Evolutionary conservation across 2,329 filamentous ascomycete species (phyloP).

Genomic region (Teratosphaeriaceae sp.): DNA sequence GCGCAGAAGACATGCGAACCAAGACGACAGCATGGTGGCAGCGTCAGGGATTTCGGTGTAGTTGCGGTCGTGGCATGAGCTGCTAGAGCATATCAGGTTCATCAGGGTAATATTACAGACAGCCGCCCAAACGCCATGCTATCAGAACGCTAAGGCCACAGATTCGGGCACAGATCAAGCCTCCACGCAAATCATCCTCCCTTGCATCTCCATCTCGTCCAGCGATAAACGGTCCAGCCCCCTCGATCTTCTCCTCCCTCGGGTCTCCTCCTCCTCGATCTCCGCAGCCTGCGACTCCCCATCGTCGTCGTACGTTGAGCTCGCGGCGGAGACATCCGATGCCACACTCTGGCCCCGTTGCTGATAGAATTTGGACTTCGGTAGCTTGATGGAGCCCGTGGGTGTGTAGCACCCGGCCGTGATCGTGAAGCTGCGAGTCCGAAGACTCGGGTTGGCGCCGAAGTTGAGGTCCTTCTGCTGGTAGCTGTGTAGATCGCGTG

Average conservation of each 20-base stretch:
- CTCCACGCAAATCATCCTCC: background rate
- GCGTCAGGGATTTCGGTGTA: too few relatives aligned
- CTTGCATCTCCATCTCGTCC: conserved; percentile 1
- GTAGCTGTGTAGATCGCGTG: conserved; percentile 6
- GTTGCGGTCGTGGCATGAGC: too few relatives aligned
- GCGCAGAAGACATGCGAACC: too few relatives aligned
- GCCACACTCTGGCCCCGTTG: background rate
- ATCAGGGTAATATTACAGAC: too few relatives aligned
- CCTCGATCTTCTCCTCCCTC: background rate
- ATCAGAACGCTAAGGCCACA: too few relatives aligned
- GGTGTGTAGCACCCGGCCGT: conserved; percentile 17
- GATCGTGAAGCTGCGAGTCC: conserved; percentile 5
- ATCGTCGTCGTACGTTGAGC: background rate
- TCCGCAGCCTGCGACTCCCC: conserved; percentile 2
- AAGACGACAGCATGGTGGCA: too few relatives aligned
- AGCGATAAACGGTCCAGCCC: background rate
- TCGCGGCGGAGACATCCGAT: background rate
- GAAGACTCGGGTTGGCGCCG: background rate
- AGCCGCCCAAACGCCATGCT: too few relatives aligned
- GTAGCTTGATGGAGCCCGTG: conserved; percentile 4
- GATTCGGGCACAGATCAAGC: too few relatives aligned
- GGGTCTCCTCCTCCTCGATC: conserved; percentile 5
- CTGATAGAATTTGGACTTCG: conserved; percentile 3
- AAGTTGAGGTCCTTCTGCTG: conserved; percentile 2
- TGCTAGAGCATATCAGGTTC: too few relatives aligned